Base-by-base conservation (phyloP, 2,329 filamentous ascomycete genomes). In the Trichoderma sp. region DNA sequence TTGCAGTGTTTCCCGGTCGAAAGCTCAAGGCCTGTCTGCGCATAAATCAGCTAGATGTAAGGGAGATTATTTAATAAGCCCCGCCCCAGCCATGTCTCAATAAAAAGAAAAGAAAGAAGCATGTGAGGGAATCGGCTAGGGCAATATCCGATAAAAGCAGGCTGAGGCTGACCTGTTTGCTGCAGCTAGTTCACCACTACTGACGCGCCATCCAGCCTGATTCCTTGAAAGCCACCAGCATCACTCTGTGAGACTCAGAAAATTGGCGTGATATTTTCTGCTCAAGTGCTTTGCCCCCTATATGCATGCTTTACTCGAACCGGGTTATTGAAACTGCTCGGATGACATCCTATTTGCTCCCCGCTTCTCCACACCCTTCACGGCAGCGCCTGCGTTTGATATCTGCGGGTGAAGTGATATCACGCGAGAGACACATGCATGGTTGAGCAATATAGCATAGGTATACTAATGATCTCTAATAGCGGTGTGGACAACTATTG, bases 61-160 rank as follows among this genome's bases (percentile, higher is more conserved):
- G 27, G 40, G 53, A 33, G 16, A n/a, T n/a, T 29, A 35, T 29
- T 56, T 19, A 8, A n/a, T 16, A 11, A 31, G 29, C 29, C 27
- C 53, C 53, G 27, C 53, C 33, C 53, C 49, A 64, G 21, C 43
- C 49, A 40, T 43, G 49, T 55, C 11, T 64, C 33, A 64, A 19
- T 55, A 21, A 35, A n/a, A 21, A 21, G 21, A 21, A 31, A 8
- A 55, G 61, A 40, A 21, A 19, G 47, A 24, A 31, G 61, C 61
- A n/a, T 27, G 47, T 31, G 61, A 27, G 33, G 53, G 24, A 33
- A n/a, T 40, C n/a, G n/a, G 8, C 31, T 29, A n/a, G 58, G 58
- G 29, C 61, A 27, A 21, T 8, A 29, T 21, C 27, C 21, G 61
- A 49, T 40, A 16, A 16, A 63, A 33, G 16, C 49, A 64, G 37